Base-by-base conservation (phyloP, 768 basidiomycete species). In the Termitomyces sp. region DNA sequence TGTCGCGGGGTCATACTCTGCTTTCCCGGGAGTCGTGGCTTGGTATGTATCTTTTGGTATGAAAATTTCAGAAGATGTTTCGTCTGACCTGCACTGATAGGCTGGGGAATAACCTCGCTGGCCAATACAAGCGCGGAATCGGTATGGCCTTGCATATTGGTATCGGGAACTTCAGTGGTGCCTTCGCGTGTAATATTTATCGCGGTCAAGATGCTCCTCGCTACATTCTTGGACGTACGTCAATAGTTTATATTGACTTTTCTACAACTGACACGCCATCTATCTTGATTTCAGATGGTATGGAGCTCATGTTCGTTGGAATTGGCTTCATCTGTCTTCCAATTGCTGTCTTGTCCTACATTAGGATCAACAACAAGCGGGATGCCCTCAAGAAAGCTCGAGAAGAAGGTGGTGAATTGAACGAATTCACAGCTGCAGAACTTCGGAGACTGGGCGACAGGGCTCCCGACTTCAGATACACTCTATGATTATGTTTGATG, bases 141-240 rank as follows among this genome's bases (percentile, higher is more conserved):
- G 86, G 83, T 3, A 82, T 89, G 79, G 86, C 85, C 0, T 53
- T 88, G 26, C 83, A 88, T n/a, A 83, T 87, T 28, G 83, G 84
- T 7, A 75, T 87, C 20, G 86, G 85, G 0, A 86, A 87, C 64
- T 81, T 88, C 59, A 72, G 80, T 28, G 87, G 86, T 1, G 83
- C 82, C 0, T 82, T 88, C 53, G 81, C 86, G 2, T 76, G 78
- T 7, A 87, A 84, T 60, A 80, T 89, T 7, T 90, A 82, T 65
- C 76, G 85, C 15, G 60, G 78, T 0, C 72, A 75, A 60, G 87
- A 89, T 64, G 70, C 74, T 4, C 87, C 88, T 2, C 77, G 83
- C 3, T 89, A 79, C 63, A 69, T 82, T 39, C 63, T 86, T 44
- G 87, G 88, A 24, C 83, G 87, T 88, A 64, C 62, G 84, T 78